Percentiles rank a stretch among this genome's conserved stretches.
Evolutionary conservation across 345 rosid species (phyloP).

Genomic region (Syzygium grande): DNA sequence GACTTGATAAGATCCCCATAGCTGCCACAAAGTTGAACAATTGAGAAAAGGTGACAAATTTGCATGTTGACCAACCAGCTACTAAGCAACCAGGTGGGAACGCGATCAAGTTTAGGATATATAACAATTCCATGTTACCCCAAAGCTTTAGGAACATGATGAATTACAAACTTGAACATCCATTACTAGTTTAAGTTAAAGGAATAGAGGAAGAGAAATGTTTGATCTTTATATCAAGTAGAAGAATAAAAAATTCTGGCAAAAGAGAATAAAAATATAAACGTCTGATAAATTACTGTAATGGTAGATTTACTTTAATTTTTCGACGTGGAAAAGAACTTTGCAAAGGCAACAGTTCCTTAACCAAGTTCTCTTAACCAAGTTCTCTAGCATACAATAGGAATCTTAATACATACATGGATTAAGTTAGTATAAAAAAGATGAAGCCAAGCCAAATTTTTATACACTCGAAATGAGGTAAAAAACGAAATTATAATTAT

Average conservation of each 20-base stretch:
- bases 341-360: neutral
- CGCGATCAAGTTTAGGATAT: neutral
- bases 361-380: too few relatives aligned
- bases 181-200: neutral
- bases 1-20: too few relatives aligned
- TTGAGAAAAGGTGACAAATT: too few relatives aligned
- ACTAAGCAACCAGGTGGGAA: neutral
- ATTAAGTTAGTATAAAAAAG: neutral
- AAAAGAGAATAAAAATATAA: too few relatives aligned
- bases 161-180: neutral
- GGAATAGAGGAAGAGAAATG: neutral
- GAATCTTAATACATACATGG: neutral
- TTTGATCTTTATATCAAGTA: neutral
- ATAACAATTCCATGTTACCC: neutral
- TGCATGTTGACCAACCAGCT: too few relatives aligned
- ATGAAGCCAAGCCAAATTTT: neutral
- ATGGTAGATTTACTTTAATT: too few relatives aligned
- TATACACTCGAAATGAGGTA: too few relatives aligned
- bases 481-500: too few relatives aligned
- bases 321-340: neutral
- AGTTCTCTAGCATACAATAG: too few relatives aligned
- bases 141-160: neutral
- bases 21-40: too few relatives aligned
- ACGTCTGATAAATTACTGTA: rapidly evolving
- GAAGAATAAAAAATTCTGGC: neutral